Evolutionary conservation across 192 early-diverging fungal species (phyloP).

Genomic region (Jimgerdemannia lactiflua): DNA sequence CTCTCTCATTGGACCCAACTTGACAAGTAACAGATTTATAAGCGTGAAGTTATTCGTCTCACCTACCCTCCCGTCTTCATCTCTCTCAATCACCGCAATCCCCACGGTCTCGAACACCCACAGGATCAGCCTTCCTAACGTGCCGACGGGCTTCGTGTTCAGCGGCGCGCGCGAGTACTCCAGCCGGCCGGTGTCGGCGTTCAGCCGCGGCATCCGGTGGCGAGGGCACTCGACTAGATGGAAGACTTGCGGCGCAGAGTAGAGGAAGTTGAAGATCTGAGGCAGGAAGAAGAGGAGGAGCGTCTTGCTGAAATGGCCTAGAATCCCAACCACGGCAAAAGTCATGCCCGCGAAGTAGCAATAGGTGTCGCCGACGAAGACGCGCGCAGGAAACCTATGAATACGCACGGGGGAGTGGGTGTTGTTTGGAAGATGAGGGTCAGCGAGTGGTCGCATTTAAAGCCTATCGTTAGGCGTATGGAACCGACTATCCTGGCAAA

Average conservation of each 20-base stretch:
- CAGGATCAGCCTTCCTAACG: constrained; percentile 53
- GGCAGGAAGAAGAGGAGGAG: constrained; percentile 92
- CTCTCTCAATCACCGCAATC: constrained; percentile 51
- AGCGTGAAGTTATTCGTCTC: constrained; percentile 90
- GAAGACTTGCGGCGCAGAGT: constrained; percentile 94
- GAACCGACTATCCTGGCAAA: no score
- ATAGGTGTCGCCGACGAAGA: constrained; percentile 97
- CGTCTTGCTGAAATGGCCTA: constrained; percentile 93
- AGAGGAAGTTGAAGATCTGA: constrained; percentile 97
- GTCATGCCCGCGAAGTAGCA: constrained; percentile 99
- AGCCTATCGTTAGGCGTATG: no score
- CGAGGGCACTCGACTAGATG: constrained; percentile 92
- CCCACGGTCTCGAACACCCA: constrained; percentile 47
- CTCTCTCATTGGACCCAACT: constrained; percentile 74
- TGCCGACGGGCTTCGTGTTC: constrained; percentile 20
- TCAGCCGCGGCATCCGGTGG: constrained; percentile 82
- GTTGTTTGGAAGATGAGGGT: no score
- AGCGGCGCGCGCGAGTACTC: constrained; percentile 30
- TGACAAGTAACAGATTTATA: constrained; percentile 86
- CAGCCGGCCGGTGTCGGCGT: constrained; percentile 40
- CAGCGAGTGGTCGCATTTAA: no score
- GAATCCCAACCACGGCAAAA: constrained; percentile 95
- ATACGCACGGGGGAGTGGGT: not conserved
- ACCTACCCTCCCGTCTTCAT: constrained; percentile 41
- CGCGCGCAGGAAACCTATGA: constrained; percentile 77